Base-by-base conservation (phyloP, 352 stramenopile species). In the Globisporangium megalacanthum region DNA sequence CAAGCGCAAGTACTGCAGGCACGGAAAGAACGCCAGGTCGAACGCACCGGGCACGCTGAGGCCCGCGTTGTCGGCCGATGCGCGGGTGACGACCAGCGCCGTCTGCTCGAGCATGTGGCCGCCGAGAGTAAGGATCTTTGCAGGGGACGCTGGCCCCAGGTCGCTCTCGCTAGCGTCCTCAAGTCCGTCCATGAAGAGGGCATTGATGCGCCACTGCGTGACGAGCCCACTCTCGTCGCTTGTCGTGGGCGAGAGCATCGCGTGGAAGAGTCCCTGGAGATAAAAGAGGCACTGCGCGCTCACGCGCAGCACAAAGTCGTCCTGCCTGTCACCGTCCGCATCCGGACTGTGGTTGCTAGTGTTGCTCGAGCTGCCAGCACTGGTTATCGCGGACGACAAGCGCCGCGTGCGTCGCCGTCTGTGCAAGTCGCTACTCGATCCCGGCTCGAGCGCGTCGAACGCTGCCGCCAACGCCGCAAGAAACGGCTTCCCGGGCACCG, bases 11-110 rank as follows among this genome's bases (percentile, higher is more conserved):
- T 64, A 36, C 45, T 68, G 61, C 15, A 68, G 11, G 6, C 50
- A 47, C 15, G 61, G 61, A 25, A 68, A 68, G 46, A 60, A 35
- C n/a, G 49, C 44, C n/a, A 68, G n/a, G 42, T 68, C 61, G 56
- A 62, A 64, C 14, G 52, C 33, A 6, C 36, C 22, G 3, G 61
- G 61, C 17, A 46, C 49, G 8, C 36, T 14, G 7, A 68, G 19
- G 37, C 53, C 56, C 22, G 44, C 20, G 35, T 58, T 42, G 29
- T 41, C 37, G 6, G 50, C 17, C 11, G 46, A 22, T 37, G 47
- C 44, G 15, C 56, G 19, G 15, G 42, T 49, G 29, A 64, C 41
- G 36, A 56, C 19, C 20, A 68, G 50, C 25, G 50, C 49, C 9
- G 42, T 60, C 35, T 54, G 56, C 17, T 68, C 56, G 3, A 68